Evolutionary conservation across 495 filamentous ascomycete species (phyloP).

Genomic region (Friedmanniomyces endolithicus): DNA sequence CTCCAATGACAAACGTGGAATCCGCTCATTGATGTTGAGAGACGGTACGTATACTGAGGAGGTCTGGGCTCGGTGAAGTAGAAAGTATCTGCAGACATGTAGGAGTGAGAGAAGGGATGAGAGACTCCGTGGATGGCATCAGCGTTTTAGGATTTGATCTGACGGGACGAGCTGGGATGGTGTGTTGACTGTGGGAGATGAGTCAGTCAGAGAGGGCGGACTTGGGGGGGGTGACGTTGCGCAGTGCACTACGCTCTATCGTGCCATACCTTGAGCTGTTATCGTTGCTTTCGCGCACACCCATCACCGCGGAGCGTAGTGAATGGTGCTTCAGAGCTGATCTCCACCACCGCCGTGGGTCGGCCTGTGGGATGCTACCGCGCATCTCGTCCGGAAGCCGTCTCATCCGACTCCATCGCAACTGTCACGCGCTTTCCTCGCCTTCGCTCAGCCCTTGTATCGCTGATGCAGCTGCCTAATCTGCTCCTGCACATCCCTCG

Average conservation of each 20-base stretch:
- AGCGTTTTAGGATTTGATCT: no score
- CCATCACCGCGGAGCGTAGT: not conserved
- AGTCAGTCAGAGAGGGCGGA: not conserved
- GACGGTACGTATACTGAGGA: slow-evolving; percentile 25
- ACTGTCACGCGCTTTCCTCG: no score
- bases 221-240: not conserved
- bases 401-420: no score
- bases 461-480: slow-evolving; percentile 9
- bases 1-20: slow-evolving; percentile 24
- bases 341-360: not conserved
- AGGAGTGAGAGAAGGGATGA: not conserved
- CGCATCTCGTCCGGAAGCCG: no score
- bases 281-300: no score
- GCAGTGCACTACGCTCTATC: no score
- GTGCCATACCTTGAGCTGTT: no score
- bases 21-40: slow-evolving; percentile 14
- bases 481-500: slow-evolving; percentile 19
- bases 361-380: no score
- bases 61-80: not conserved
- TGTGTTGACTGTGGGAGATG: no score
- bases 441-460: not conserved
- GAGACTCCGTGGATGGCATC: no score
- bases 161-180: no score
- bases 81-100: not conserved
- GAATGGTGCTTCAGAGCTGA: no score